Evolutionary conservation across 257 asterid genomes (phyloP), one percentile per base, ranked within the genome.

Genomic region (Solanum chmielewskii): DNA sequence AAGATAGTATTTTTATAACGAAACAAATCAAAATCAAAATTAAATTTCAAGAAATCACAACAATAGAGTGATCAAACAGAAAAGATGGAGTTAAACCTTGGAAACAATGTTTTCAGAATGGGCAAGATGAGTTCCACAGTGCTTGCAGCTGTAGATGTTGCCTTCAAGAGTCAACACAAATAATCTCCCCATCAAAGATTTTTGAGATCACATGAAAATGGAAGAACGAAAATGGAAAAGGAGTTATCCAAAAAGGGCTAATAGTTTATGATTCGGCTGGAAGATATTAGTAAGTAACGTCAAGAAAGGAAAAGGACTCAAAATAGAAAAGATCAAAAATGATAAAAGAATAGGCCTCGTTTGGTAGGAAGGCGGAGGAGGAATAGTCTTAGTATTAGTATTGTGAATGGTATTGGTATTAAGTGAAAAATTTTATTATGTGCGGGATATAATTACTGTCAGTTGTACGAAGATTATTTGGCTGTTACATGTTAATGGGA

Each of bases 111-210:
- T 69, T 2, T 87, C 87, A 52, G 87, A 83, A 41, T 83, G 87
- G 75, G 87, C 85, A 41, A 87, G 89, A 83, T 87, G 89, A 29
- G 87, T 87, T 49, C 78, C 86, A 59, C 89, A 87, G 83, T 87
- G 89, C 56, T 87, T 87, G 33, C 89, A 83, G 83, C 66, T 71
- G 16, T 87, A 87, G 84, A 82, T 71, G 70, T n/a, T 87, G 35
- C 89, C 89, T 78, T 87, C 89, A 23, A 87, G 84, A 25, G 69
- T 87, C 73, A 87, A 60, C 74, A 83, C 87, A 83, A 87, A 87
- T 35, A 87, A 59, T 45, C 87, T 87, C 31, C 89, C 89, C 89
- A 87, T 87, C 14, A 39, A 76, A 47, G 60, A 77, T 15, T 42
- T 76, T n/a, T 44, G 60, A 73, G 83, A 77, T 42, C 37, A 77